Evolutionary conservation across 2,329 filamentous ascomycete species (phyloP), one percentile per base, ranked within the genome.

Genomic region (Capronia coronata): DNA sequence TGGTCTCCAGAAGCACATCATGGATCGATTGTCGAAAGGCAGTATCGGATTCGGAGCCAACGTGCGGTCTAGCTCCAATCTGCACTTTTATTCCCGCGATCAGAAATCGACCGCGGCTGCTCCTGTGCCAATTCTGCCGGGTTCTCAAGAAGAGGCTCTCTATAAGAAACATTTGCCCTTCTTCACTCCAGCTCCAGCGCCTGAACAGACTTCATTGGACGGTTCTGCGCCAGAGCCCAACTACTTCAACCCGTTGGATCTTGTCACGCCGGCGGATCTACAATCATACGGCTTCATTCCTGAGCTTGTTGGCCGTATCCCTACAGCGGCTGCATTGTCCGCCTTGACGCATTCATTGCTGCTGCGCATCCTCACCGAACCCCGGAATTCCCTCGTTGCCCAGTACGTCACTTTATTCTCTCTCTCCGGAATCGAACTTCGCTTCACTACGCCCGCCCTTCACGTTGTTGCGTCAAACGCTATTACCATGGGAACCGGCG

Each of bases 271-370:
- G 1, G 74, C 79, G 9, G 86, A 94, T 61, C 72, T 94, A 1
- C 87, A 94, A 67, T 79, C 77, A 37, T 96, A 89, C 62, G 91
- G 90, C 11, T 87, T 96, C 64, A 96, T 96, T 46, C 90, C 90
- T 0, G 90, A 96, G 68, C 75, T 96, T n/a, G 85, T 97, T 46
- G 93, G 93, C n/a, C 86, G 93, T 14, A 82, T 98, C 41, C 91
- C 94, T 45, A 87, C 95, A 51, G 85, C 89, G 42, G 89, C 88
- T 53, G 87, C 93, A 0, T 78, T 98, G 0, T 84, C 87, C 11
- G 83, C 88, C 0, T 75, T 98, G 1, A 77, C 78, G 46, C 74
- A 80, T 55, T 70, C 76, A 14, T 71, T 81, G 51, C 80, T 98
- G 10, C 81, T 91, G 45, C 83, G 90, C 45, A 93, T 98, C 54